phyloP scores from a whole-genome alignment of 1,284 basidiomycete genomes.

The Ganoderma lingzhi region DNA sequence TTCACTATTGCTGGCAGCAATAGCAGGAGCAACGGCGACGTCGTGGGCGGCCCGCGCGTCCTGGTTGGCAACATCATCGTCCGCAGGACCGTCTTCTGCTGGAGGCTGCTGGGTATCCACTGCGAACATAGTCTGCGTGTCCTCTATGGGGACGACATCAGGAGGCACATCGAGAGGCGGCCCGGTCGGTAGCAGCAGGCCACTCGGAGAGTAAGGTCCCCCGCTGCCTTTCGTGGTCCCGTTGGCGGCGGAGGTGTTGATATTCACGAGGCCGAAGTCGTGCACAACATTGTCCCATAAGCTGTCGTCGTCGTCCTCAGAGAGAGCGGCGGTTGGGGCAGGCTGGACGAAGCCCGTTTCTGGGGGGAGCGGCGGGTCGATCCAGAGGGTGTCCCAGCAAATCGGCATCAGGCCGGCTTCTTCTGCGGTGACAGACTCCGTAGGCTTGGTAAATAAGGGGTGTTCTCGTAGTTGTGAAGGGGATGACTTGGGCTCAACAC shows the following conservation, averaged over 20 bases:
- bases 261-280: constrained; percentile 27
- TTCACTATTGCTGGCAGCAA: background rate
- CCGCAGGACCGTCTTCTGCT: background rate
- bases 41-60: background rate
- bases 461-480: constrained; percentile 27
- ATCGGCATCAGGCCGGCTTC: constrained; percentile 3
- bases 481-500: constrained; percentile 30
- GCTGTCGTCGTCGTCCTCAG: constrained; percentile 17
- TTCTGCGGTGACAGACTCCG: background rate
- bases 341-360: constrained; percentile 30
- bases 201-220: constrained; percentile 13
- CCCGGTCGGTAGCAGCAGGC: background rate
- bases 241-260: constrained; percentile 14
- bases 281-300: constrained; percentile 31
- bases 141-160: constrained; percentile 13
- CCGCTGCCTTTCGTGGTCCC: background rate
- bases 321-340: background rate
- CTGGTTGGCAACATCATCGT: background rate
- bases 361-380: constrained; percentile 20
- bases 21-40: background rate
- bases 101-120: background rate
- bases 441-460: constrained; percentile 21
- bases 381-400: constrained; percentile 32
- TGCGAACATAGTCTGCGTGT: constrained; percentile 1
- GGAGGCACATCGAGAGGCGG: constrained; percentile 21